Percentiles rank a stretch among this genome's conserved stretches.
Evolutionary conservation across 225 moss, liverwort and hornwort genomes (phyloP).

Genomic region (Polytrichum commune): DNA sequence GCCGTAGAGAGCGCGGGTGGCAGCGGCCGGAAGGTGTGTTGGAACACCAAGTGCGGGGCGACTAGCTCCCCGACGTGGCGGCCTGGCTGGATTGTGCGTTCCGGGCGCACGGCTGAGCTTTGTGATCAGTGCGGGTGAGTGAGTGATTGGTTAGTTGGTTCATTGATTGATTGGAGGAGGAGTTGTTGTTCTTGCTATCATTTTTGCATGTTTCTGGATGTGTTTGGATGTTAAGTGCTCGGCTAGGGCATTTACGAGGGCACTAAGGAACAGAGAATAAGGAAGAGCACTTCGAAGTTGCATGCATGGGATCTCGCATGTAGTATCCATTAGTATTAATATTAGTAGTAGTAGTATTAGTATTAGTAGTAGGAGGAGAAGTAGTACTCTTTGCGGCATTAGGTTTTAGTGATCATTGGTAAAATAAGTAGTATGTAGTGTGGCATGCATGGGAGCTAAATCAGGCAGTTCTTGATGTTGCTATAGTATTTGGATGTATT

Average conservation of each 20-base stretch:
- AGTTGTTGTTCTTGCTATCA: not conserved
- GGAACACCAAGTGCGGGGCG: slow-evolving; percentile 66
- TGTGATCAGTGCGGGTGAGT: slow-evolving; percentile 57
- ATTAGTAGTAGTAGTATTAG: no score
- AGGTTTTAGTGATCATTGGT: not conserved
- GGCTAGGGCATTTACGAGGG: no score
- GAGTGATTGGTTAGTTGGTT: not conserved
- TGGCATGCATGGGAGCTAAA: not conserved
- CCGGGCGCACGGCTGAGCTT: slow-evolving; percentile 54
- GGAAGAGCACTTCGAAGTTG: no score
- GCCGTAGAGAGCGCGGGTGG: not conserved
- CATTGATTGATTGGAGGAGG: not conserved
- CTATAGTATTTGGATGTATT: not conserved
- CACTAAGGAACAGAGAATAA: no score
- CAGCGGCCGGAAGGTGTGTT: slow-evolving; percentile 40
- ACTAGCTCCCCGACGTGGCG: slow-evolving; percentile 59
- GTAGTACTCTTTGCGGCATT: not conserved
- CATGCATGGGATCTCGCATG: no score
- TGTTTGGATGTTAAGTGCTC: no score
- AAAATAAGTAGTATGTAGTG: not conserved
- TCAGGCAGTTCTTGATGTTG: not conserved
- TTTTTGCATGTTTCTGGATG: not conserved
- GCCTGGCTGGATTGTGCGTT: slow-evolving; percentile 55
- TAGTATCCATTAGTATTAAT: no score
- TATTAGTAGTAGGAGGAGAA: no score